Conservation (phyloP, 2,329 filamentous ascomycete genomes). For the Sclerotinia spermophila region DNA sequence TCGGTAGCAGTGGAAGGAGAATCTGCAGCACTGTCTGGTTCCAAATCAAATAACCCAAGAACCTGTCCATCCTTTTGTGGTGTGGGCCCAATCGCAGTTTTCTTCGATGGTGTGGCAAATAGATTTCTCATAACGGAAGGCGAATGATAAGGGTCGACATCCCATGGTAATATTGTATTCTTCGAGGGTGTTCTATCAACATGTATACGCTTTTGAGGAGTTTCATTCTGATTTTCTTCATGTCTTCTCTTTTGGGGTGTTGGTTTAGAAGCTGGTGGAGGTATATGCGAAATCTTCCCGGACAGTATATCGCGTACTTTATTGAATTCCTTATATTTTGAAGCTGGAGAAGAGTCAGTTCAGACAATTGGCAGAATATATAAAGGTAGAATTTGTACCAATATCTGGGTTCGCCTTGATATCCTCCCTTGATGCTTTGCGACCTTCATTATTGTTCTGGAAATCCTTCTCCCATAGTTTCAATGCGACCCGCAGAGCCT, state of each 20-base stretch:
- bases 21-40: constrained; percentile 49
- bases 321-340: constrained; percentile 75
- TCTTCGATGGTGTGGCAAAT: constrained; percentile 53
- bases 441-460: constrained; percentile 57
- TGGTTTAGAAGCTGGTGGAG: constrained; percentile 32
- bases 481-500: constrained; percentile 61
- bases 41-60: constrained; percentile 72
- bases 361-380: background rate
- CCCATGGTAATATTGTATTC: constrained; percentile 35
- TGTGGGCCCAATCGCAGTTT: constrained; percentile 68
- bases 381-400: constrained; percentile 46
- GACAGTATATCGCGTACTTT: constrained; percentile 57
- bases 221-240: constrained; percentile 40
- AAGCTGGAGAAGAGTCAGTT: constrained; percentile 25
- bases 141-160: constrained; percentile 49
- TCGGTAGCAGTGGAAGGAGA: constrained; percentile 20
- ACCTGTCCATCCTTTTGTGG: constrained; percentile 76
- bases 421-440: constrained; percentile 68
- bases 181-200: constrained; percentile 47
- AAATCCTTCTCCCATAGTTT: constrained; percentile 74
- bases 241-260: constrained; percentile 40
- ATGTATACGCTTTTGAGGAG: constrained; percentile 51
- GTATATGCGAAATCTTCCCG: constrained; percentile 47
- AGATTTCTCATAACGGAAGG: constrained; percentile 56
- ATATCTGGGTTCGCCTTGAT: constrained; percentile 72